These are phyloP conservation scores for Lachnellula hyalina DNA, from an alignment of 2,329 filamentous ascomycete genomes.

Conservation along the genomic window DNA sequence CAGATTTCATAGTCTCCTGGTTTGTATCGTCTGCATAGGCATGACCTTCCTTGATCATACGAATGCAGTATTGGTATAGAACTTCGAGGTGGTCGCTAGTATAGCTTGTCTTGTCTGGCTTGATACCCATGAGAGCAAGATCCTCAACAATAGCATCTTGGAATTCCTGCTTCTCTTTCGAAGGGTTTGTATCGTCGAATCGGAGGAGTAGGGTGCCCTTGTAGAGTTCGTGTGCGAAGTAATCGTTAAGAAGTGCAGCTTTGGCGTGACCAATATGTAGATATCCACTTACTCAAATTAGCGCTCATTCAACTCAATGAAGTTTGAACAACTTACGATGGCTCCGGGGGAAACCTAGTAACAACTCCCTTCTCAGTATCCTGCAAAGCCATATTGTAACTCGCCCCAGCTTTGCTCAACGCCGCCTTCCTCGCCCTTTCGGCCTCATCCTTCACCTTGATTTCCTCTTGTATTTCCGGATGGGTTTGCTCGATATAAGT, in stretches of 20 bases:
- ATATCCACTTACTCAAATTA: slow-evolving; percentile 52
- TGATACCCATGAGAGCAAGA: slow-evolving; percentile 83
- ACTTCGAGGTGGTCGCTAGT: slow-evolving; percentile 95
- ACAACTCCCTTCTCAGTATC: slow-evolving; percentile 86
- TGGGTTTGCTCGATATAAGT: slow-evolving; percentile 76
- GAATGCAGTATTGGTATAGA: slow-evolving; percentile 78
- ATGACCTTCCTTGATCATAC: slow-evolving; percentile 78
- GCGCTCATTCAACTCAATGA: neutral
- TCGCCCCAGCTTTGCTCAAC: slow-evolving; percentile 71
- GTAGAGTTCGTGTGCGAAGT: slow-evolving; percentile 92
- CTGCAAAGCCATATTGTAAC: slow-evolving; percentile 81
- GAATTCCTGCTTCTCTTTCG: slow-evolving; percentile 95
- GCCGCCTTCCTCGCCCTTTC: slow-evolving; percentile 64
- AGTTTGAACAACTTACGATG: slow-evolving; percentile 54
- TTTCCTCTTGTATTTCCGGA: slow-evolving; percentile 66
- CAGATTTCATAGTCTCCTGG: slow-evolving; percentile 78
- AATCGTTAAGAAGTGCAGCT: slow-evolving; percentile 88
- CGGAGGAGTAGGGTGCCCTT: slow-evolving; percentile 85
- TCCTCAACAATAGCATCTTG: slow-evolving; percentile 93
- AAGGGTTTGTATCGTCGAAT: slow-evolving; percentile 96
- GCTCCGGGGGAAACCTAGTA: slow-evolving; percentile 89
- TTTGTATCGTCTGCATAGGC: slow-evolving; percentile 95
- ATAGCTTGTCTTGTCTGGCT: slow-evolving; percentile 79
- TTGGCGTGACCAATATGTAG: slow-evolving; percentile 96
- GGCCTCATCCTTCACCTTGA: slow-evolving; percentile 65